Percentiles rank a stretch among this genome's conserved stretches.
These are phyloP conservation scores for Pseudogymnoascus sp. DNA, from an alignment of 2,329 filamentous ascomycete genomes.

Conservation along the genomic window DNA sequence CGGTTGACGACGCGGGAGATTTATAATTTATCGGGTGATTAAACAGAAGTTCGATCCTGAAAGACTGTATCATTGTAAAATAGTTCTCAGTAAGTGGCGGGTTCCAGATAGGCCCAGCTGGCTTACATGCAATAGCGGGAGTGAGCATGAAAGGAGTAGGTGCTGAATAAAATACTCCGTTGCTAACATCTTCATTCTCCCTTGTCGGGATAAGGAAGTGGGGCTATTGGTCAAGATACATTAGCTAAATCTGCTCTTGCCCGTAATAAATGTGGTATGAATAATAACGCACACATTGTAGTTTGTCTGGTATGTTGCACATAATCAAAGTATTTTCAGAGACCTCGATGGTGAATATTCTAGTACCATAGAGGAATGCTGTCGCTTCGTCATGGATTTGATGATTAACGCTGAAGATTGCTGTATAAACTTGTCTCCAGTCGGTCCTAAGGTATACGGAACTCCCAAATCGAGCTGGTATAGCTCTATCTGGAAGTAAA, in stretches of 20 bases:
- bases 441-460: constrained; percentile 8
- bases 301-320: constrained; percentile 11
- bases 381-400: constrained; percentile 16
- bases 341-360: constrained; percentile 15
- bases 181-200: too few species aligned
- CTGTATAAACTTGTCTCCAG: not conserved
- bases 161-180: constrained; percentile 1
- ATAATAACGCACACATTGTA: not conserved
- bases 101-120: constrained; percentile 10
- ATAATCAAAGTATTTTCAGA: constrained; percentile 13
- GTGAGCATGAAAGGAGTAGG: constrained; percentile 1
- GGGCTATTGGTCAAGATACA: not conserved
- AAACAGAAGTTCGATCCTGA: constrained; percentile 11
- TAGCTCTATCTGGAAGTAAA: constrained; percentile 12
- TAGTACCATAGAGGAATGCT: constrained; percentile 14
- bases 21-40: not conserved
- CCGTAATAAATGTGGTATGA: not conserved
- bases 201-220: not conserved
- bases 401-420: constrained; percentile 15
- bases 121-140: constrained; percentile 7
- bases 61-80: constrained; percentile 15
- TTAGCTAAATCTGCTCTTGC: not conserved
- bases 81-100: constrained; percentile 11
- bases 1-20: not conserved
- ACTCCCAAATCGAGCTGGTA: constrained; percentile 13